Conservation (phyloP, 306 rosid species). For the Prunus armeniaca region DNA sequence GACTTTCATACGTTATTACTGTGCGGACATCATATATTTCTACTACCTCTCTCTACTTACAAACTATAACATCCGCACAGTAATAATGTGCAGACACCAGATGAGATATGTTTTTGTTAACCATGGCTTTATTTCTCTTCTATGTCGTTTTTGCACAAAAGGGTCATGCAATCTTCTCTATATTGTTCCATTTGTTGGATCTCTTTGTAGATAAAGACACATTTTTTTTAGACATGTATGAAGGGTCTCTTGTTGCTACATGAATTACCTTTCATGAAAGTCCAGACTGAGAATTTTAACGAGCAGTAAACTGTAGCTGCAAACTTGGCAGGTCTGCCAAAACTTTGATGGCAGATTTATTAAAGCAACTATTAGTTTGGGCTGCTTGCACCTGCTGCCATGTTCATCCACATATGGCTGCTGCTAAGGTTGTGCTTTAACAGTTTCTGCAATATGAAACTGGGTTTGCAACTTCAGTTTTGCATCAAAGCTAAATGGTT, state of each 20-base stretch:
- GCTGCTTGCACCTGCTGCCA: no score
- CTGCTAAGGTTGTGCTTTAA: background rate
- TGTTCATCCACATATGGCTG: background rate
- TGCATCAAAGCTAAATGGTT: background rate
- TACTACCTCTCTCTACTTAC: no score
- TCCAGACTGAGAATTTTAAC: background rate
- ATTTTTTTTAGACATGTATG: background rate
- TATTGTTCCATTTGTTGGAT: background rate
- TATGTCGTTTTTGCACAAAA: background rate
- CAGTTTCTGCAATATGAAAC: background rate
- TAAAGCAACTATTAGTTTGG: no score
- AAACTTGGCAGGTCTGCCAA: no score
- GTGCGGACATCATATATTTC: no score
- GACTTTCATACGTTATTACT: no score
- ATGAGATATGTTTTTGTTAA: background rate
- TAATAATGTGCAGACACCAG: no score
- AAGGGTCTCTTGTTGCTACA: background rate
- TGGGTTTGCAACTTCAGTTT: background rate
- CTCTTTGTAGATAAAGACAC: background rate
- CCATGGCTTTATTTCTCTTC: background rate
- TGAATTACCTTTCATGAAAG: background rate
- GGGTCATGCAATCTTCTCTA: background rate
- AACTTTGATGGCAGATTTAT: no score
- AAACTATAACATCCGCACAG: no score
- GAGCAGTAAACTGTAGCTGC: no score